A percentile compares a stretch with the other conserved stretches of the same genome.
Evolutionary conservation across 768 basidiomycete genomes (phyloP).

Genomic region (Multifurca ochricompacta): DNA sequence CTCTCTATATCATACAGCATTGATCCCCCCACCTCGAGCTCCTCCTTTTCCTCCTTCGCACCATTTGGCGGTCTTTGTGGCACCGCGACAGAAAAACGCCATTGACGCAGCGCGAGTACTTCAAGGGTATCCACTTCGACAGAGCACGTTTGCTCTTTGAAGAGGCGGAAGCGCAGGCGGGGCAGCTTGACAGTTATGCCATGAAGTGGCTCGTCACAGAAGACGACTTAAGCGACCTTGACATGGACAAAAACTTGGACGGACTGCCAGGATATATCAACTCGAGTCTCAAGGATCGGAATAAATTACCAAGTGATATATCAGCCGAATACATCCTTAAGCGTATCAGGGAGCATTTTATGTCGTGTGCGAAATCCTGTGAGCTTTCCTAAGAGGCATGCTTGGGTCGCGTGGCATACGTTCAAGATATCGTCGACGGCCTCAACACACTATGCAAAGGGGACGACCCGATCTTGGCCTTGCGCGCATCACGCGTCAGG

Average conservation of each 20-base stretch:
- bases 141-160: background rate
- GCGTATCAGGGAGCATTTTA: background rate
- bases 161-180: background rate
- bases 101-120: background rate
- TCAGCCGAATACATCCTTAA: background rate
- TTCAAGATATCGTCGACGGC: background rate
- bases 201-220: background rate
- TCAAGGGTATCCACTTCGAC: background rate
- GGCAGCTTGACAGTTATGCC: background rate
- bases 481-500: slow-evolving; percentile 4
- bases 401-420: background rate
- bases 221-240: background rate
- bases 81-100: background rate
- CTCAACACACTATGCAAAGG: background rate
- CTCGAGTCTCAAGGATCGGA: background rate
- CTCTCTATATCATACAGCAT: too few relatives aligned
- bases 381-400: background rate
- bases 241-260: background rate
- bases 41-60: background rate
- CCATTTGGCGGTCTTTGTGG: background rate
- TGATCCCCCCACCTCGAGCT: background rate
- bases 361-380: background rate
- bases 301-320: background rate
- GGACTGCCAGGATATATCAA: slow-evolving; percentile 2
- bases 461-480: background rate